Evolutionary conservation across 495 filamentous ascomycete species (phyloP).

Genomic region (Lasiosphaeris hirsuta): DNA sequence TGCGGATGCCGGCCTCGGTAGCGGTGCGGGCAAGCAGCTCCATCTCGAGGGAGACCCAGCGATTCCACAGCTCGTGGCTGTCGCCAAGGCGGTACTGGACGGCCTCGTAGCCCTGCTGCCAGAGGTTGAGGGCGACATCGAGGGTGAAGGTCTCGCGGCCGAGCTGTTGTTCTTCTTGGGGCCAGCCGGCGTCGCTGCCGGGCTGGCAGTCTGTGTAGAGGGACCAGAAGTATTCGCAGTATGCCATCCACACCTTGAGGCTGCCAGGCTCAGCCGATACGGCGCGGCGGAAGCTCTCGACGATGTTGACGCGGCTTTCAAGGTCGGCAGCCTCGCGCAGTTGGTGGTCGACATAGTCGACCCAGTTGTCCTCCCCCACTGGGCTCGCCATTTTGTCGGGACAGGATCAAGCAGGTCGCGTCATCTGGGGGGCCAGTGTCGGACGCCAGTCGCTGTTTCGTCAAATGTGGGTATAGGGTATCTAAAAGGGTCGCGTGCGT

Average conservation of each 20-base stretch:
- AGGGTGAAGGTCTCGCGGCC: constrained; percentile 78
- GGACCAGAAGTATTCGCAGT: constrained; percentile 81
- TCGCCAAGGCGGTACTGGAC: constrained; percentile 80
- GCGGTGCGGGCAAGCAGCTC: constrained; percentile 53
- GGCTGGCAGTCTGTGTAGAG: constrained; percentile 65
- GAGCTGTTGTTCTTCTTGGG: constrained; percentile 69
- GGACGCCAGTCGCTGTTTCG: neutral
- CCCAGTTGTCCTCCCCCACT: constrained; percentile 54
- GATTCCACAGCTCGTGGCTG: constrained; percentile 87
- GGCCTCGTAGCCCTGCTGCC: constrained; percentile 71
- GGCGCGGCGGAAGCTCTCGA: constrained; percentile 79
- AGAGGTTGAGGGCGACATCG: constrained; percentile 71
- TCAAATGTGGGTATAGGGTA: neutral
- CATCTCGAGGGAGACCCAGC: constrained; percentile 62
- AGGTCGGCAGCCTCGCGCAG: constrained; percentile 47
- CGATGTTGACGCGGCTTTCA: constrained; percentile 62
- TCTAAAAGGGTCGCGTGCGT: neutral
- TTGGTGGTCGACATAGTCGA: constrained; percentile 51
- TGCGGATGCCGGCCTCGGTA: constrained; percentile 56
- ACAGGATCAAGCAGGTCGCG: constrained; percentile 18
- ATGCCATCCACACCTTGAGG: constrained; percentile 80
- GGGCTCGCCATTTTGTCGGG: constrained; percentile 47
- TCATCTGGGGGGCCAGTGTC: constrained; percentile 20
- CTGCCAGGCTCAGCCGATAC: constrained; percentile 80
- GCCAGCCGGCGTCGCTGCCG: constrained; percentile 58